Conservation (phyloP, 2,329 filamentous ascomycete species). For the Tolypocladium inflatum region DNA sequence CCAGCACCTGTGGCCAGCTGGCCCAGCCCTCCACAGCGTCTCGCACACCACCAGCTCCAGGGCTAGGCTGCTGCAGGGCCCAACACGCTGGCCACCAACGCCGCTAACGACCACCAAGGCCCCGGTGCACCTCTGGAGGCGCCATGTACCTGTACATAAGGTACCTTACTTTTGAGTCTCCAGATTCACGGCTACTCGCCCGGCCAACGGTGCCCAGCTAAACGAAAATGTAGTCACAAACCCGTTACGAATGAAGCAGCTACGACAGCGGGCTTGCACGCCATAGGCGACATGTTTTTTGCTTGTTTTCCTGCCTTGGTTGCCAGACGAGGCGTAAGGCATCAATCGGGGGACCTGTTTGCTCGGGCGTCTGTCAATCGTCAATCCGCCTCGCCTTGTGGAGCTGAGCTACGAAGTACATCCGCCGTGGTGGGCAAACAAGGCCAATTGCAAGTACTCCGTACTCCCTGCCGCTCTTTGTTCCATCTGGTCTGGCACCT, state of each 20-base stretch:
- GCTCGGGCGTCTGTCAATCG: background rate
- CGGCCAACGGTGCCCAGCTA: background rate
- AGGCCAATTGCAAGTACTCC: background rate
- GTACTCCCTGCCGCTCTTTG: background rate
- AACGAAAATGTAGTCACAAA: background rate
- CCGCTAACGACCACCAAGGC: background rate
- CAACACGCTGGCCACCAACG: background rate
- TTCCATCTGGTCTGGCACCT: background rate
- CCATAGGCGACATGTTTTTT: background rate
- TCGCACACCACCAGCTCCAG: background rate
- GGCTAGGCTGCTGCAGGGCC: background rate
- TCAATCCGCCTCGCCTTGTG: background rate
- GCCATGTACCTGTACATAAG: background rate
- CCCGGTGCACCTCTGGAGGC: background rate
- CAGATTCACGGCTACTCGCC: background rate
- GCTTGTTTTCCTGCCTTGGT: background rate
- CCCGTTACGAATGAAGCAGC: background rate
- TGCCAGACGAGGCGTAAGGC: background rate
- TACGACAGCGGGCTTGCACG: background rate
- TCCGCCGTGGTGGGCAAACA: background rate
- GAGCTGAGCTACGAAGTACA: background rate
- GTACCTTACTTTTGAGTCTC: no score
- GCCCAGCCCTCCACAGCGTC: background rate
- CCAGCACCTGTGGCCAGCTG: background rate
- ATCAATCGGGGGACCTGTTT: background rate